These are phyloP conservation scores for Juglanconis juglandina DNA, from an alignment of 2,329 filamentous ascomycete genomes.

Conservation along the genomic window DNA sequence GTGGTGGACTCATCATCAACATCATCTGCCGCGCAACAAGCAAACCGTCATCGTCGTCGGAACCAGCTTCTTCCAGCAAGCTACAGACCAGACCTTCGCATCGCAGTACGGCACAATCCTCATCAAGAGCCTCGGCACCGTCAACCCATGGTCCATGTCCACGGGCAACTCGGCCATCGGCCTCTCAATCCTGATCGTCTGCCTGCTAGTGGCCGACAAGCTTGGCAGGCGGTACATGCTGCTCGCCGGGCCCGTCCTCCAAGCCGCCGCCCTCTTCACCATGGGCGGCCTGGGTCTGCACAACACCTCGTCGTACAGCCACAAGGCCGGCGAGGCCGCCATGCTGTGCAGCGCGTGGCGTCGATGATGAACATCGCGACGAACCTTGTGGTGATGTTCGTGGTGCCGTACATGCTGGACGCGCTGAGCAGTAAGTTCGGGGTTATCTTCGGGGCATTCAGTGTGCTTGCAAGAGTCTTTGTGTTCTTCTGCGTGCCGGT, in stretches of 20 bases:
- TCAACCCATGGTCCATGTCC: slow-evolving; percentile 27
- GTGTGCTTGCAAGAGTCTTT: slow-evolving; percentile 23
- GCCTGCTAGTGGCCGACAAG: slow-evolving; percentile 6
- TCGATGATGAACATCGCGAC: slow-evolving; percentile 29
- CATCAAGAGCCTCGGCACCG: slow-evolving; percentile 25
- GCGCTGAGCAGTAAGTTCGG: slow-evolving; percentile 33
- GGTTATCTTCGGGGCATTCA: slow-evolving; percentile 32
- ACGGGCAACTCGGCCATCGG: slow-evolving; percentile 11
- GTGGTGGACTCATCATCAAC: slow-evolving; percentile 23
- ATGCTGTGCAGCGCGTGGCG: slow-evolving; percentile 28
- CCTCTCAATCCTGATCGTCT: neutral
- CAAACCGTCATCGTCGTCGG: slow-evolving; percentile 25
- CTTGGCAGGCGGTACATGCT: slow-evolving; percentile 20
- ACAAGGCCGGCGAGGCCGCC: slow-evolving; percentile 29
- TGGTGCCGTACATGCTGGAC: slow-evolving; percentile 35
- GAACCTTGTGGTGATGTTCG: slow-evolving; percentile 33
- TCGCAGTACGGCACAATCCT: slow-evolving; percentile 30
- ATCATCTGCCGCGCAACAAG: slow-evolving; percentile 26
- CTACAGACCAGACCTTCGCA: slow-evolving; percentile 28
- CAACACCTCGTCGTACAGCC: slow-evolving; percentile 14
- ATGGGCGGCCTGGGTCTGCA: slow-evolving; percentile 35
- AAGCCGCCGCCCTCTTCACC: slow-evolving; percentile 28
- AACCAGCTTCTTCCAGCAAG: slow-evolving; percentile 30
- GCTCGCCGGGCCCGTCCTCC: slow-evolving; percentile 26
- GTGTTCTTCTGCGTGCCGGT: slow-evolving; percentile 35